Percentiles rank a stretch among this genome's conserved stretches.
phyloP scores from a whole-genome alignment of 2,329 filamentous ascomycete genomes.

The Apiospora pterosperma region DNA sequence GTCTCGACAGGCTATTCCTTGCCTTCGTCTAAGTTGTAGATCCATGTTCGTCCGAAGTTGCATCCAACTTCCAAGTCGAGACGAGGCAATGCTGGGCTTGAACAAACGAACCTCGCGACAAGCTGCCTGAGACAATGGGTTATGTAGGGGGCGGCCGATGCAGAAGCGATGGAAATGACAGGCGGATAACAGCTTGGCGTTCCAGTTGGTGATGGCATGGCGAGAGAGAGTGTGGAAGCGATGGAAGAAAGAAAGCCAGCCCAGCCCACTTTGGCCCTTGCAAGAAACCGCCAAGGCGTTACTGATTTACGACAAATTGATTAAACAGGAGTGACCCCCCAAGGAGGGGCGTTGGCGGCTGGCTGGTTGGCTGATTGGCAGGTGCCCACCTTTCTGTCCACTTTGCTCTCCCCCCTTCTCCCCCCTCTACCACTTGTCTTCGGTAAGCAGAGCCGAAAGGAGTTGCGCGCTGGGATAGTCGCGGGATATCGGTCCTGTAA shows the following conservation, averaged over 20 bases:
- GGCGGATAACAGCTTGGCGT: background rate
- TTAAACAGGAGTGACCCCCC: background rate
- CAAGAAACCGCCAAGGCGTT: background rate
- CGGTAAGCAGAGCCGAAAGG: background rate
- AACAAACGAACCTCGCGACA: background rate
- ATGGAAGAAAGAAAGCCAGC: too few species aligned
- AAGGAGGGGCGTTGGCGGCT: background rate
- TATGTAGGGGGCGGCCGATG: background rate
- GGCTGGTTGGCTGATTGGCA: background rate
- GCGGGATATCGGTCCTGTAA: background rate
- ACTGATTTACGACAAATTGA: background rate
- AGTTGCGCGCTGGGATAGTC: background rate
- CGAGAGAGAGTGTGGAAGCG: background rate
- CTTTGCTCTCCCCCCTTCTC: background rate
- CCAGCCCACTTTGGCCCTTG: background rate
- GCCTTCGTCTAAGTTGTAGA: background rate
- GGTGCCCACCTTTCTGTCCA: background rate
- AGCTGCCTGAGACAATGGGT: background rate
- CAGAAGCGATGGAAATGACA: background rate
- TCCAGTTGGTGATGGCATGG: too few species aligned
- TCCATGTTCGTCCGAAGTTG: constrained; percentile 1
- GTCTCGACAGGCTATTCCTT: background rate
- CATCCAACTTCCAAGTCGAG: background rate
- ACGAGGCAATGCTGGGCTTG: too few species aligned
- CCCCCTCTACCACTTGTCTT: too few species aligned